Evolutionary conservation across 306 rosid genomes (phyloP).

Genomic region (Geum urbanum): DNA sequence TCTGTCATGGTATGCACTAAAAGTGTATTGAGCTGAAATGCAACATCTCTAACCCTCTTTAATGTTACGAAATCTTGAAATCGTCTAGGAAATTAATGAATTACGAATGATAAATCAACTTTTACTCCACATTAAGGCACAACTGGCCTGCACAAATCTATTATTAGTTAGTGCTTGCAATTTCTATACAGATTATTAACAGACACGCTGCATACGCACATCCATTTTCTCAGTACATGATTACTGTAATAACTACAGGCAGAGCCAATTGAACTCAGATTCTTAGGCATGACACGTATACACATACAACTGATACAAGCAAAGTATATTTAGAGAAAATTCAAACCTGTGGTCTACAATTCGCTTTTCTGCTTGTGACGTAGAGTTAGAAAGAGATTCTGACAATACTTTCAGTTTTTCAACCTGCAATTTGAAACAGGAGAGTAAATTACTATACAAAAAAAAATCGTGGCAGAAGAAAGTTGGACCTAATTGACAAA

Average conservation of each 20-base stretch:
- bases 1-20: background rate
- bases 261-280: no score
- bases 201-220: background rate
- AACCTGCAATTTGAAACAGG: slow-evolving; percentile 47
- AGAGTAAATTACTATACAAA: slow-evolving; percentile 19
- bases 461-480: background rate
- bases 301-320: background rate
- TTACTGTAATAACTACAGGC: no score
- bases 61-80: background rate
- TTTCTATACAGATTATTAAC: no score
- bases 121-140: background rate
- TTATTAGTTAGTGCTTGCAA: no score
- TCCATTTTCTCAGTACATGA: background rate
- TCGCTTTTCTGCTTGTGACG: slow-evolving; percentile 72
- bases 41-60: background rate
- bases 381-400: slow-evolving; percentile 85
- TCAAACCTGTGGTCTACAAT: slow-evolving; percentile 76
- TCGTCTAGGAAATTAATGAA: background rate
- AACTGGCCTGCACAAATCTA: no score
- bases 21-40: background rate
- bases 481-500: background rate
- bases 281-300: no score
- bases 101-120: background rate
- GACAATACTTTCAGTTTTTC: slow-evolving; percentile 74
- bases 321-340: slow-evolving; percentile 12